Base-by-base conservation (phyloP, 768 basidiomycete genomes). In the Boletus vermiculosoides region DNA sequence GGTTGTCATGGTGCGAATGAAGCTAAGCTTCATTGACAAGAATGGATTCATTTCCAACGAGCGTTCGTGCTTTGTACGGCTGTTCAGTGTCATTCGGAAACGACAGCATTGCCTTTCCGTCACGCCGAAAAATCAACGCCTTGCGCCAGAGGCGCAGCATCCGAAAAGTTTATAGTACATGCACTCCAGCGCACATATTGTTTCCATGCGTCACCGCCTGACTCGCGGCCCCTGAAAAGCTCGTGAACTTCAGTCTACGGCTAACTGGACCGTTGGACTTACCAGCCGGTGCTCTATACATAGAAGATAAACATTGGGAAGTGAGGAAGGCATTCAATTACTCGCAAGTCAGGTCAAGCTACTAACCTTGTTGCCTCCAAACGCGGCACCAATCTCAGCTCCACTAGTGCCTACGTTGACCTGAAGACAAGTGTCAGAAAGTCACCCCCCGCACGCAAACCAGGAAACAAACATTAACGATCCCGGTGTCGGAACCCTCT, bases 151-250 rank as follows among this genome's bases (percentile, higher is more conserved):
- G 92, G 94, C 44, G 92, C 86, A 63, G 86, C 83, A 70, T 94
- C 84, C 40, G 90, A 92, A 75, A 90, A 98, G 74, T 98, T 98
- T 71, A 98, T 80, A 12, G 95, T 97, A 71, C 92, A 94, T 45
- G 89, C 84, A 72, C 88, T 87, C 91, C 91, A 95, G 50, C 92
- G 84, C 40, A 94, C 90, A 64, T 94, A 94, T 72, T 96, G 92
- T 72, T 95, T 94, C 96, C 96, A 98, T n/a, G 95, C 90, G 73
- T 98, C 96, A 51, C 95, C 95, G 39, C 96, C 96, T 8, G 92
- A 93, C 77, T 98, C 96, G 48, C 96, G 85, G 20, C 96, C 96
- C 94, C 89, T 89, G 62, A 30, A 58, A 64, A 34, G 41, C 52
- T 42, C 37, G 36, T 71, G 39, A 67, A 65, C 50, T 33, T 54